A percentile compares a stretch with the other conserved stretches of the same genome.
phyloP scores from a whole-genome alignment of 768 basidiomycete genomes.

The Russula griseocarnosa region DNA sequence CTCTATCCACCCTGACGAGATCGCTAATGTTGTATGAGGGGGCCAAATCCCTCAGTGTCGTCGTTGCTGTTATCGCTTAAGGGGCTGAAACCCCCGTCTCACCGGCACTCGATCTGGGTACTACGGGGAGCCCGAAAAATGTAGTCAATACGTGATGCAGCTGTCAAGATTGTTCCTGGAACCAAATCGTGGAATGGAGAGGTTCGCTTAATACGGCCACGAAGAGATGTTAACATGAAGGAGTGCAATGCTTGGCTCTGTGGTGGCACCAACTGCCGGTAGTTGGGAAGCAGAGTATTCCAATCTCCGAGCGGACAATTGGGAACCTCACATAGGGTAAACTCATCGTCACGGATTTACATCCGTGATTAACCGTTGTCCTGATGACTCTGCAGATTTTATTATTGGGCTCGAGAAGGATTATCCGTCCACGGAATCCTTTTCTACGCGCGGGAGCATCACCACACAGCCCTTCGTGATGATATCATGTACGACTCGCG shows the following conservation, averaged over 20 bases:
- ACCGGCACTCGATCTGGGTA: too few relatives aligned
- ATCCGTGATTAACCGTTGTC: background rate
- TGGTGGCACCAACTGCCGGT: conserved; percentile 62
- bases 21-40: conserved; percentile 76
- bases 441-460: too few relatives aligned
- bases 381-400: conserved; percentile 50
- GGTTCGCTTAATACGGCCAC: conserved; percentile 59
- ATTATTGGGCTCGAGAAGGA: conserved; percentile 75
- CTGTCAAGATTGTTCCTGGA: conserved; percentile 20
- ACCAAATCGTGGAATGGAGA: conserved; percentile 21
- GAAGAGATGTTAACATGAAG: conserved; percentile 71
- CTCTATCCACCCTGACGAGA: conserved; percentile 57
- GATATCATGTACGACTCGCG: too few relatives aligned
- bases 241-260: conserved; percentile 74
- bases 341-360: background rate
- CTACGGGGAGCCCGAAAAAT: too few relatives aligned
- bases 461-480: too few relatives aligned
- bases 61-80: too few relatives aligned
- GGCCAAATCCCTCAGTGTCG: too few relatives aligned
- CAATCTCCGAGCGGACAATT: conserved; percentile 55
- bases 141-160: conserved; percentile 72
- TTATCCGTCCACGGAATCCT: too few relatives aligned
- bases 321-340: conserved; percentile 64
- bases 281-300: conserved; percentile 46
- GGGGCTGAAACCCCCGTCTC: too few relatives aligned